phyloP scores from a whole-genome alignment of 345 rosid genomes.

The Stellera chamaejasme region DNA sequence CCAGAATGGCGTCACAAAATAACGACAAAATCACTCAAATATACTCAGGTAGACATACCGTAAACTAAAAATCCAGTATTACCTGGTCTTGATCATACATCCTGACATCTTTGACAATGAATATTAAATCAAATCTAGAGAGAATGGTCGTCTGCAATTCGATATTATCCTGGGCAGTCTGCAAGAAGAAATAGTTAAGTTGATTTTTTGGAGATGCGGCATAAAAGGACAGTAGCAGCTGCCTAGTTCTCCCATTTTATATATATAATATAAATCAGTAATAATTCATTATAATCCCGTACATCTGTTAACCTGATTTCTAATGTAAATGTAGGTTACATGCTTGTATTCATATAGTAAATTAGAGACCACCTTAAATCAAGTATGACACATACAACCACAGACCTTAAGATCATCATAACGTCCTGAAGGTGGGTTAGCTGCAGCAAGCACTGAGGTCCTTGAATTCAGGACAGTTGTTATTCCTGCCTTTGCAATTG shows the following conservation, averaged over 20 bases:
- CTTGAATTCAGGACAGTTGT: constrained; percentile 97
- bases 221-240: constrained; percentile 9
- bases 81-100: constrained; percentile 88
- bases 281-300: no score
- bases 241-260: not conserved
- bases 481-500: constrained; percentile 98
- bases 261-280: no score
- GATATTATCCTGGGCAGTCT: constrained; percentile 93
- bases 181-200: constrained; percentile 22
- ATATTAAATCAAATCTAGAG: constrained; percentile 92
- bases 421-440: constrained; percentile 96
- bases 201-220: not conserved
- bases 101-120: constrained; percentile 88
- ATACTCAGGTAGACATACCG: not conserved
- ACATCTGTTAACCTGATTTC: no score
- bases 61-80: constrained; percentile 6
- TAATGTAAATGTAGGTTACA: no score
- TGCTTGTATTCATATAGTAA: no score
- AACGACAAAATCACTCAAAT: not conserved
- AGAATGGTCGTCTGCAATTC: constrained; percentile 95
- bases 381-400: constrained; percentile 1
- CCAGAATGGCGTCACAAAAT: no score
- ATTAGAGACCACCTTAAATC: no score
- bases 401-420: constrained; percentile 96
- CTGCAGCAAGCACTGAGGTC: constrained; percentile 97